Conservation (phyloP, 2,329 filamentous ascomycete genomes). For the Epichloe gansuensis region DNA sequence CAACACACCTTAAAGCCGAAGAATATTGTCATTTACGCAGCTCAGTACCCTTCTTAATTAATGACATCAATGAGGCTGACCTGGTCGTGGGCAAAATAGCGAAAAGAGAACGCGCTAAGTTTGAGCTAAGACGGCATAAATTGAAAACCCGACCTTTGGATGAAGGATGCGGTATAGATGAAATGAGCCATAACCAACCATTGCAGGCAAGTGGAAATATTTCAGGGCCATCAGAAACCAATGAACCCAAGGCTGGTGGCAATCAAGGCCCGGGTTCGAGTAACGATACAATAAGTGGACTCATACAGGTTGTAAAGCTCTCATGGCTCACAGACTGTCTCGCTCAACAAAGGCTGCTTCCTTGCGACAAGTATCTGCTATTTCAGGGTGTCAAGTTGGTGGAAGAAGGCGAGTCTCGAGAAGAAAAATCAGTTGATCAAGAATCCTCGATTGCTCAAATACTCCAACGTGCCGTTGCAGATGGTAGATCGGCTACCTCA, state of each 20-base stretch:
- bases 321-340: conserved; percentile 45
- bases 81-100: conserved; percentile 63
- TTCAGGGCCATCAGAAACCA: not conserved
- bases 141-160: conserved; percentile 39
- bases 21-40: conserved; percentile 53
- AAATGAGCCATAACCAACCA: not conserved
- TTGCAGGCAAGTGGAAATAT: not conserved
- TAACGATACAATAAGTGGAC: too few species aligned
- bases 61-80: conserved; percentile 57
- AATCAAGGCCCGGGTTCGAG: not conserved
- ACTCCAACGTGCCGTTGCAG: conserved; percentile 12
- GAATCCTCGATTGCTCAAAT: conserved; percentile 3
- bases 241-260: not conserved
- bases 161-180: not conserved
- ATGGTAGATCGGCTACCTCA: conserved; percentile 4
- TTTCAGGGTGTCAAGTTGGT: conserved; percentile 35
- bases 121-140: conserved; percentile 62
- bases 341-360: conserved; percentile 29
- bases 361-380: conserved; percentile 37
- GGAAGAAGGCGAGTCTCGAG: not conserved
- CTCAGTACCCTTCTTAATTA: conserved; percentile 52
- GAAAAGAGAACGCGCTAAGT: conserved; percentile 55
- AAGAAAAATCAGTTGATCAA: not conserved
- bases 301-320: conserved; percentile 43
- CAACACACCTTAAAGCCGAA: conserved; percentile 52